Percentiles rank a stretch among this genome's conserved stretches.
These are phyloP conservation scores for Lachnellula hyalina DNA, from an alignment of 2,329 filamentous ascomycete genomes.

Conservation along the genomic window DNA sequence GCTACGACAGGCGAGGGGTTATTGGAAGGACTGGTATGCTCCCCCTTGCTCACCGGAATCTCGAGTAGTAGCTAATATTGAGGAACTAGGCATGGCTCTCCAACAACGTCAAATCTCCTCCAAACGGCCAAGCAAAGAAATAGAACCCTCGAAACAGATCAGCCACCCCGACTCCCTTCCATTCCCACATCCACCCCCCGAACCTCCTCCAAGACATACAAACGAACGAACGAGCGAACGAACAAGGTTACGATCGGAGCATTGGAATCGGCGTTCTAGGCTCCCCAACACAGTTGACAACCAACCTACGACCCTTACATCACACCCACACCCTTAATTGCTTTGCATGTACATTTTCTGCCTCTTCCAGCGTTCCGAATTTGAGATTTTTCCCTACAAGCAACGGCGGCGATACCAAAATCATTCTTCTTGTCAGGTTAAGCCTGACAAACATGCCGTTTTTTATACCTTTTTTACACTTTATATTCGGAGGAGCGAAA, in stretches of 20 bases:
- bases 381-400: not conserved
- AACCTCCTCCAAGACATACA: too few species aligned
- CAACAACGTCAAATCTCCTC: slow-evolving; percentile 71
- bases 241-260: too few species aligned
- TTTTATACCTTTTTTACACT: not conserved
- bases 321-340: too few species aligned
- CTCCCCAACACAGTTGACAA: not conserved
- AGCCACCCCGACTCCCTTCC: not conserved
- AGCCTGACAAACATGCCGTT: not conserved
- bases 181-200: too few species aligned
- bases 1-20: slow-evolving; percentile 77
- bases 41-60: slow-evolving; percentile 6
- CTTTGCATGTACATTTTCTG: not conserved
- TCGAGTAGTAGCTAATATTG: not conserved
- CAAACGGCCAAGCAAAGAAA: slow-evolving; percentile 27
- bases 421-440: slow-evolving; percentile 4
- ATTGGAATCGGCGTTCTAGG: too few species aligned
- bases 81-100: slow-evolving; percentile 62
- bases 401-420: slow-evolving; percentile 26
- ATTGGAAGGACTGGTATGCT: slow-evolving; percentile 65
- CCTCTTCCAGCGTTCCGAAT: not conserved
- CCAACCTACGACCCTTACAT: not conserved
- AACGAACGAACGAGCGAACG: too few species aligned
- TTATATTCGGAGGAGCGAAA: not conserved
- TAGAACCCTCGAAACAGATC: slow-evolving; percentile 3